A percentile compares a stretch with the other conserved stretches of the same genome.
phyloP scores from a whole-genome alignment of 2,329 filamentous ascomycete genomes.

The Epicoccum sorghinum region DNA sequence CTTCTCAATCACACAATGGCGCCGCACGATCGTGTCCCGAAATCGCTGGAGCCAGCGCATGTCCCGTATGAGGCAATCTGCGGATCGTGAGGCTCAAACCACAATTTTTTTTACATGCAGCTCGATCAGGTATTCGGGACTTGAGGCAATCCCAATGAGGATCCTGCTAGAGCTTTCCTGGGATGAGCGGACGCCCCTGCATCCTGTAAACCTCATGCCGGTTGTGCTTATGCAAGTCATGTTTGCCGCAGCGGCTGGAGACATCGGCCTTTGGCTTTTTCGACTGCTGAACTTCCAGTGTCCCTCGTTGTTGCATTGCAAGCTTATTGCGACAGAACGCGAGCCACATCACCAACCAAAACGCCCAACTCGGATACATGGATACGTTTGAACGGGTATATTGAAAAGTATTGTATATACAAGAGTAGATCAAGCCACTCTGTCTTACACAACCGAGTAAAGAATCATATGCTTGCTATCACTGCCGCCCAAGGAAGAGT shows the following conservation, averaged over 20 bases:
- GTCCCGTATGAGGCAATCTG: not conserved
- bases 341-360: not conserved
- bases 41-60: constrained; percentile 12
- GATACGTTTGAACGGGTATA: constrained; percentile 9
- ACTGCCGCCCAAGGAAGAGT: constrained; percentile 8
- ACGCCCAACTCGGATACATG: not conserved
- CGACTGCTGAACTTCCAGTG: no score
- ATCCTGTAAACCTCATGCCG: not conserved
- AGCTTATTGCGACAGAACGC: not conserved
- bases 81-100: not conserved
- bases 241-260: not conserved
- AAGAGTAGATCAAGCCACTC: constrained; percentile 8
- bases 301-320: no score
- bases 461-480: constrained; percentile 23
- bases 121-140: not conserved
- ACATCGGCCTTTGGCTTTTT: not conserved
- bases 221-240: not conserved
- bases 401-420: constrained; percentile 14
- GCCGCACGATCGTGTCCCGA: not conserved
- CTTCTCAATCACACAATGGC: constrained; percentile 4
- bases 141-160: not conserved
- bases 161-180: not conserved
- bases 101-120: not conserved
- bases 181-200: not conserved
- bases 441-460: constrained; percentile 8